Base-by-base conservation (phyloP, 2,329 filamentous ascomycete species). In the Simplicillium aogashimaense region DNA sequence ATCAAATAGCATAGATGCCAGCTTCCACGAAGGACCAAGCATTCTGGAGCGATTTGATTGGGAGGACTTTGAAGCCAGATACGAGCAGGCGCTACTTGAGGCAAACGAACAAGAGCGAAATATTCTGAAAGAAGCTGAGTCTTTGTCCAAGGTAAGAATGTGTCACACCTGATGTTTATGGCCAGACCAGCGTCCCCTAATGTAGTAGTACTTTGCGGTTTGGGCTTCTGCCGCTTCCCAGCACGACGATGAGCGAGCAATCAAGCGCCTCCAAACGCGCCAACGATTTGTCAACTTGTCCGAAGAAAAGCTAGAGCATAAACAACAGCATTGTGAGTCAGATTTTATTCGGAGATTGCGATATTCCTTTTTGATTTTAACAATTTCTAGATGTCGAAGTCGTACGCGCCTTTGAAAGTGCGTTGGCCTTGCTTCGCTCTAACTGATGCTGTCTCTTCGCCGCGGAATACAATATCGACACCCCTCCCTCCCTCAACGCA, bases 231-330 rank as follows among this genome's bases (percentile, higher is more conserved):
- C 83, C 11, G 82, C 83, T 1, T 73, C 79, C 28, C 64, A 69
- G 10, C 79, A 86, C 45, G 89, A 95, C 57, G 79, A 84, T 41
- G 80, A 82, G 43, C 76, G 89, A 41, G 83, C 85, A 17, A 70
- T 78, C 46, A 90, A 90, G 59, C 78, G 88, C 41, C 70, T 95
- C 35, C 83, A 82, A 53, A 95, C 89, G 2, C 79, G 88, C 45
- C 78, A 83, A 56, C 70, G 78, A 45, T 84, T 82, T 56, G 86
- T 94, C 25, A 77, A 82, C 45, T 68, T 86, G 34, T 77, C 82
- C 0, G 89, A 95, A 56, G 67, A 76, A 31, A 74, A 70, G 18
- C 68, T 94, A 42, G 76, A 79, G 40, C 72, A 81, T 49, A 92
- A 83, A 56, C 83, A 88, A 53, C 70, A 81, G 45, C 88, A 95